phyloP scores from a whole-genome alignment of 1,284 basidiomycete genomes.

The Malassezia obtusa region DNA sequence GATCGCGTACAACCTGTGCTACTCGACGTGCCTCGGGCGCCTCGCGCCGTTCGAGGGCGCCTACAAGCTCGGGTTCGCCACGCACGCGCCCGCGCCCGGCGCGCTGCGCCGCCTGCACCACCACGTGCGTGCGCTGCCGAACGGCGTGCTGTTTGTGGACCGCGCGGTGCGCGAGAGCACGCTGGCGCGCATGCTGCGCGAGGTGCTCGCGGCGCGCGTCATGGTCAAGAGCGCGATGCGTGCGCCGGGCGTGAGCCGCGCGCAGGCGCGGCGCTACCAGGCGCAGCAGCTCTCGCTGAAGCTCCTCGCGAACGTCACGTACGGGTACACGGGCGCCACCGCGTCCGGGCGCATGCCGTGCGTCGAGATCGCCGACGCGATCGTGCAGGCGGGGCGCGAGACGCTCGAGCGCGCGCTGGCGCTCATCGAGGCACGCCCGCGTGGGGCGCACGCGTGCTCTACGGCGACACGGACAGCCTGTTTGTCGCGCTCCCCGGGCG shows the following conservation, averaged over 20 bases:
- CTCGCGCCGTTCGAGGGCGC: conserved; percentile 71
- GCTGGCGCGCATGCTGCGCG: conserved; percentile 79
- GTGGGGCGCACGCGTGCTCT: conserved; percentile 87
- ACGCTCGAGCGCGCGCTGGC: conserved; percentile 89
- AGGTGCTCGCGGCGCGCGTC: conserved; percentile 86
- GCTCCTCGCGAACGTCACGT: conserved; percentile 51
- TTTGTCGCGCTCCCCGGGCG: conserved; percentile 81
- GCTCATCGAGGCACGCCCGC: conserved; percentile 60
- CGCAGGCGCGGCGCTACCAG: conserved; percentile 37
- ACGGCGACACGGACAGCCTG: conserved; percentile 95
- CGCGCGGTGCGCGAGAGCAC: conserved; percentile 71
- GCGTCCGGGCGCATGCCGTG: conserved; percentile 96
- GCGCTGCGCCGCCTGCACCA: conserved; percentile 62
- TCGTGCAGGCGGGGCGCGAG: conserved; percentile 89
- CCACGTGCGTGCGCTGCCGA: conserved; percentile 62
- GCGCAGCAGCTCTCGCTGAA: conserved; percentile 40
- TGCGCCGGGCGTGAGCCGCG: conserved; percentile 60
- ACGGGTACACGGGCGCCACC: conserved; percentile 86
- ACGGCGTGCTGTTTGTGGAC: conserved; percentile 89
- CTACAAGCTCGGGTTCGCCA: conserved; percentile 71
- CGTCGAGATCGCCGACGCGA: conserved; percentile 93
- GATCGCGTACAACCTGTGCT: conserved; percentile 77
- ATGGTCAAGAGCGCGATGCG: conserved; percentile 98
- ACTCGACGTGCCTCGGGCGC: conserved; percentile 80
- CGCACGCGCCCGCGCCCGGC: conserved; percentile 64